Percentiles rank a stretch among this genome's conserved stretches.
These are phyloP conservation scores for Quercus suber DNA, from an alignment of 306 rosid species.

Conservation along the genomic window DNA sequence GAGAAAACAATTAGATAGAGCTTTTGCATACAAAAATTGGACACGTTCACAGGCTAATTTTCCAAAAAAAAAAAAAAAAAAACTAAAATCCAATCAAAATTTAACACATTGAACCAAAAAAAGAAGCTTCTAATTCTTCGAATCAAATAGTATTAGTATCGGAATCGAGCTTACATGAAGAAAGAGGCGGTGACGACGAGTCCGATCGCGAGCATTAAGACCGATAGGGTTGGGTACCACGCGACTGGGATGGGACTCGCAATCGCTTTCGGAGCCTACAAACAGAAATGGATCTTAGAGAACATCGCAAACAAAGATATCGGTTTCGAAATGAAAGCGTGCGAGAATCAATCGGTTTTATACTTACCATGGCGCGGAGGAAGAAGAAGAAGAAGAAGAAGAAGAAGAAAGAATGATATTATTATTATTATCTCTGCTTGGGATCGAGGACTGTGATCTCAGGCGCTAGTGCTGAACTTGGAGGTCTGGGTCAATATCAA, in stretches of 20 bases:
- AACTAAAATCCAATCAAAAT: not conserved
- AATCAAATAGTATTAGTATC: not conserved
- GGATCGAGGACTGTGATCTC: not conserved
- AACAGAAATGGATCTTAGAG: not conserved
- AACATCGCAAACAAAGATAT: not conserved
- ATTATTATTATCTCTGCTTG: not conserved
- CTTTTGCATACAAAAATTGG: not conserved
- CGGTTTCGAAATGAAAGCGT: not conserved
- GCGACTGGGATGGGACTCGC: slow-evolving; percentile 83
- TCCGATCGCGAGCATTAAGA: slow-evolving; percentile 67
- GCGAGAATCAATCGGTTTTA: not conserved
- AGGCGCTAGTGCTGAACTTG: not conserved
- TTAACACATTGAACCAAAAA: not conserved
- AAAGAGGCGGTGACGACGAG: slow-evolving; percentile 86
- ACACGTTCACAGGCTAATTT: not conserved
- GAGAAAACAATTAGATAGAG: not conserved
- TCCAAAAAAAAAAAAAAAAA: not conserved
- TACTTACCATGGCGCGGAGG: not conserved
- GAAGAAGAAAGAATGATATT: not conserved
- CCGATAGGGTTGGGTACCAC: slow-evolving; percentile 85
- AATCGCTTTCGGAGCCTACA: slow-evolving; percentile 80
- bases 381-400: too few relatives aligned
- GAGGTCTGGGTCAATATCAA: not conserved
- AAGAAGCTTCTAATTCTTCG: not conserved
- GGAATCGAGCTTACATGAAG: slow-evolving; percentile 79